Evolutionary conservation across 83 land plant genomes (phyloP).

Genomic region (Picea abies): DNA sequence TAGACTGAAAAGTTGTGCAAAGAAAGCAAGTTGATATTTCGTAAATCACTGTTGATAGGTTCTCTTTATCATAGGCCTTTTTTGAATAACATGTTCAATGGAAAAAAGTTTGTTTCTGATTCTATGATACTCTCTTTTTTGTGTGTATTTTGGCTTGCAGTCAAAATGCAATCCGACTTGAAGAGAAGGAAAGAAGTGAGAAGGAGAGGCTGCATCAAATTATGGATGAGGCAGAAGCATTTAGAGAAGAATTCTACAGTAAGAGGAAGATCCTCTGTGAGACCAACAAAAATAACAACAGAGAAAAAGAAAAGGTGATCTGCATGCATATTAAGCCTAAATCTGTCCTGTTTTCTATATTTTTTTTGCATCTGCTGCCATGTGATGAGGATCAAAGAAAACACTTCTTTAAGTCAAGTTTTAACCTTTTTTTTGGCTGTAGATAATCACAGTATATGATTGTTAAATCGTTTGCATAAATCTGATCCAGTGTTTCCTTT

Average conservation of each 20-base stretch:
- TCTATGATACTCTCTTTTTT: background rate
- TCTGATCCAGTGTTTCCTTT: no score
- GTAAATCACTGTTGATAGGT: background rate
- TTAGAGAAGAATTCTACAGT: slow-evolving; percentile 49
- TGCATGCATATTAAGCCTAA: background rate
- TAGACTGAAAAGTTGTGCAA: background rate
- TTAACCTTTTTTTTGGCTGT: no score
- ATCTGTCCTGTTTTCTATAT: background rate
- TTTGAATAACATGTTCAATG: background rate
- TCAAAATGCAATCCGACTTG: slow-evolving; percentile 68
- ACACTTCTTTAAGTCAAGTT: no score
- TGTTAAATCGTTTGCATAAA: no score
- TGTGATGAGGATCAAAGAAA: no score
- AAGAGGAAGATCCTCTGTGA: slow-evolving; percentile 66
- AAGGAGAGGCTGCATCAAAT: slow-evolving; percentile 70
- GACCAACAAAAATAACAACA: slow-evolving; percentile 58
- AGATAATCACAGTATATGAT: no score
- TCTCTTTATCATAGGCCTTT: background rate
- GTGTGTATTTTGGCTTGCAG: slow-evolving; percentile 28
- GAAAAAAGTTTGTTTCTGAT: background rate
- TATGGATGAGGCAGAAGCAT: slow-evolving; percentile 79
- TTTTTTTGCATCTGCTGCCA: no score
- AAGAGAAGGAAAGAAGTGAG: slow-evolving; percentile 73
- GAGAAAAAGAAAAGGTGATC: slow-evolving; percentile 81
- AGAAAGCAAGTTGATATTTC: background rate